These are phyloP conservation scores for Cytospora piceae DNA, from an alignment of 2,329 filamentous ascomycete species.

Conservation along the genomic window DNA sequence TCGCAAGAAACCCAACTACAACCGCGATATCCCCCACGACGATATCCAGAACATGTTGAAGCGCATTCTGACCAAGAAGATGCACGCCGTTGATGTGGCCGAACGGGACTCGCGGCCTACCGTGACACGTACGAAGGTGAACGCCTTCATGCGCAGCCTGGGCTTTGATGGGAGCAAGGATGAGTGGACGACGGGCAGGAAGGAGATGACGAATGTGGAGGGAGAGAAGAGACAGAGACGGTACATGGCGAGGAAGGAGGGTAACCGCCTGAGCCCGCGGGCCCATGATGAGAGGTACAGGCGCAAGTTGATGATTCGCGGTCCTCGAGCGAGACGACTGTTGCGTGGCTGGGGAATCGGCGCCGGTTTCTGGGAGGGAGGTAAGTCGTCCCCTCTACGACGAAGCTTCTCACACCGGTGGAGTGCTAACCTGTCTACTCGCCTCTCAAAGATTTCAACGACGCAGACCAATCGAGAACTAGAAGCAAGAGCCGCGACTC, in stretches of 20 bases:
- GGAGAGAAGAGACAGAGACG: slow-evolving; percentile 14
- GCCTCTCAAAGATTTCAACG: neutral
- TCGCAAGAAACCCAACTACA: slow-evolving; percentile 1
- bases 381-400: neutral
- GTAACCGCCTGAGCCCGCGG: slow-evolving; percentile 5
- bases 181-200: slow-evolving; percentile 16
- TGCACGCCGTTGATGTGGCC: slow-evolving; percentile 22
- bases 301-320: slow-evolving; percentile 14
- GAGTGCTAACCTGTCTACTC: neutral
- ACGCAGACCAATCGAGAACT: neutral
- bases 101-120: neutral
- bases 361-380: slow-evolving; percentile 25
- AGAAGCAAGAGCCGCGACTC: neutral
- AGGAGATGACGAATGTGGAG: neutral
- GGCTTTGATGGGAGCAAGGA: slow-evolving; percentile 19
- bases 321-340: slow-evolving; percentile 15
- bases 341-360: slow-evolving; percentile 26
- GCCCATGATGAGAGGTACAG: slow-evolving; percentile 8
- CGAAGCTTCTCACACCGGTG: neutral
- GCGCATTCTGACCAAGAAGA: slow-evolving; percentile 27
- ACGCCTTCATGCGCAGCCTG: slow-evolving; percentile 26
- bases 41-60: slow-evolving; percentile 25
- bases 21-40: slow-evolving; percentile 22
- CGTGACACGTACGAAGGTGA: slow-evolving; percentile 19
- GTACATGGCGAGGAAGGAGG: slow-evolving; percentile 7